phyloP scores from a whole-genome alignment of 495 filamentous ascomycete genomes.

The Penicillium lividum region DNA sequence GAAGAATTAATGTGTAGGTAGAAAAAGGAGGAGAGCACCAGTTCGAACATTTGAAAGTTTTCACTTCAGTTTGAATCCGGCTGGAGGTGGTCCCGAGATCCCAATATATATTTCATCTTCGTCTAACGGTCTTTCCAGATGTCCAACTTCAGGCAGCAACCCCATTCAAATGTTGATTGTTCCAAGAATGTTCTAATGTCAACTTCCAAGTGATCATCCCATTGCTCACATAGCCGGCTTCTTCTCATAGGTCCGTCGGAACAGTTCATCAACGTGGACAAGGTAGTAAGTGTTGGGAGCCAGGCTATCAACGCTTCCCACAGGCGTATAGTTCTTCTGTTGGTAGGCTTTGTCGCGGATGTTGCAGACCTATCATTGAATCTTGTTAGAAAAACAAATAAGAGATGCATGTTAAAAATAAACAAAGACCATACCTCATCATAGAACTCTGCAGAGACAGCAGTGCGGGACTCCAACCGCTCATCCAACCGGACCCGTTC shows the following conservation, averaged over 20 bases:
- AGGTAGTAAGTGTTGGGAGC: neutral
- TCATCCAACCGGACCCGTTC: slow-evolving; percentile 64
- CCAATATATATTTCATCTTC: too few relatives aligned
- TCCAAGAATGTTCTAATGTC: too few relatives aligned
- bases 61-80: too few relatives aligned
- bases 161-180: too few relatives aligned
- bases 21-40: too few relatives aligned
- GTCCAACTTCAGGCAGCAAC: too few relatives aligned
- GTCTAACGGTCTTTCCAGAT: too few relatives aligned
- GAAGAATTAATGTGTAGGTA: too few relatives aligned
- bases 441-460: slow-evolving; percentile 73
- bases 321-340: neutral
- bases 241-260: neutral
- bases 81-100: too few relatives aligned
- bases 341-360: neutral
- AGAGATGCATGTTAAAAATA: neutral
- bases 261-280: neutral
- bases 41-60: too few relatives aligned
- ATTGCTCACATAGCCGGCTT: neutral
- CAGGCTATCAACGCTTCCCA: neutral
- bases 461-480: slow-evolving; percentile 60
- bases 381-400: neutral
- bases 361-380: neutral
- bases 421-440: slow-evolving; percentile 57
- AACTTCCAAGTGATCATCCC: too few relatives aligned